These are phyloP conservation scores for Aurantiochytrium sp. DNA, from an alignment of 108 stramenopile genomes.

Conservation along the genomic window DNA sequence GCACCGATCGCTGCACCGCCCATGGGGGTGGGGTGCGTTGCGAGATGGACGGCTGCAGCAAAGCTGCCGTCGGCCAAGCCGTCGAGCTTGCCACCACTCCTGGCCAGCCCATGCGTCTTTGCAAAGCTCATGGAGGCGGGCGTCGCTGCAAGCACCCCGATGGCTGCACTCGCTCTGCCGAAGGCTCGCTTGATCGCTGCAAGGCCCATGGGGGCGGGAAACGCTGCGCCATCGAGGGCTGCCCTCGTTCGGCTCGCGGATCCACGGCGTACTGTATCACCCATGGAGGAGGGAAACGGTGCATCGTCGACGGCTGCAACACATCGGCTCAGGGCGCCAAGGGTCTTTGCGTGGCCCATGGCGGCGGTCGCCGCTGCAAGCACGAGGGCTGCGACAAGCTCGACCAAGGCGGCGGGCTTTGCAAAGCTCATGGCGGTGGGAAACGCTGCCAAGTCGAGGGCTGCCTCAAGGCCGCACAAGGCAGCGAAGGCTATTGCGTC, in stretches of 20 bases:
- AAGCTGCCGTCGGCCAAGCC: conserved; percentile 59
- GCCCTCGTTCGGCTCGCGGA: conserved; percentile 74
- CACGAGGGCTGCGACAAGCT: conserved; percentile 85
- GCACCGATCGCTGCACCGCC: conserved; percentile 79
- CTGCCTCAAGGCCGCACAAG: conserved; percentile 88
- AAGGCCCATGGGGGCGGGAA: conserved; percentile 8
- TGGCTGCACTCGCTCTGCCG: conserved; percentile 68
- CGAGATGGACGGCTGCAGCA: conserved; percentile 72
- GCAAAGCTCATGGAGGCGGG: conserved; percentile 44
- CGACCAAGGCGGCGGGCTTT: conserved; percentile 85
- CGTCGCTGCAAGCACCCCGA: conserved; percentile 68
- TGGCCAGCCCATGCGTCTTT: background rate
- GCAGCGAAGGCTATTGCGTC: conserved; percentile 82
- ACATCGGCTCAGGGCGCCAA: background rate
- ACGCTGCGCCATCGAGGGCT: conserved; percentile 65
- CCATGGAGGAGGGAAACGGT: conserved; percentile 90
- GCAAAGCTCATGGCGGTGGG: conserved; percentile 94
- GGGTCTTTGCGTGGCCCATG: background rate
- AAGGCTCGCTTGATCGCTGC: conserved; percentile 42
- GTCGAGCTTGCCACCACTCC: background rate
- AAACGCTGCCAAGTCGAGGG: conserved; percentile 77
- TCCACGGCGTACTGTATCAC: conserved; percentile 76
- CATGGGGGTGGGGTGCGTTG: conserved; percentile 96
- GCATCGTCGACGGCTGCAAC: conserved; percentile 30
- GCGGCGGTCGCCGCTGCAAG: conserved; percentile 7